Evolutionary conservation across 129 eudicot species (phyloP), one percentile per base, ranked within the genome.

Genomic region (Escallonia rubra): DNA sequence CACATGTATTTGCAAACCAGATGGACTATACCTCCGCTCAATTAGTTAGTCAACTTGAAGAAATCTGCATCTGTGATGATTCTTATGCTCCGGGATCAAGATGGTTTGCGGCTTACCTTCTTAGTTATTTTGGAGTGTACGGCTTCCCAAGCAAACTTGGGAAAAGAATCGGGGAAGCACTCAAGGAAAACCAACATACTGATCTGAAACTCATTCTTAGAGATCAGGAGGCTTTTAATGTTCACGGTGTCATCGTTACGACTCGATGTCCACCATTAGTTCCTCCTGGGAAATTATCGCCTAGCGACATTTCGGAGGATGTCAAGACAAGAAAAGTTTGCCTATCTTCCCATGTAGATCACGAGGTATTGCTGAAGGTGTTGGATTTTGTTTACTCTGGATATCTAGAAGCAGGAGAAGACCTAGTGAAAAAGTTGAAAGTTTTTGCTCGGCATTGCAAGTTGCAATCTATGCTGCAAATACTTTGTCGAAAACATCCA

Each of bases 371-470:
- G 62, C 52, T 71, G 71, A 92, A 92, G 72, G 48, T 92, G 73
- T 50, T 92, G 76, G 87, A 92, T 58, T 91, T 76, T 72, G 78
- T 88, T 44, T 91, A 88, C 72, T 83, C 80, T 4, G 98, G 98
- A 55, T 78, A 79, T 63, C n/a, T 88, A 16, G 83, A 65, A 65
- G 96, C 80, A 15, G 78, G 64, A 49, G 89, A 78, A 71, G 91
- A 83, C 34, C 66, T 75, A 71, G 74, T 79, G 62, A 86, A 82
- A 65, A 88, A 86, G 74, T 68, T 91, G 63, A 91, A 62, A 80
- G 63, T 88, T 50, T 64, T 91, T 41, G 89, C 94, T 43, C 88
- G 72, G 83, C 93, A 80, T 65, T 91, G 96, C 74, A 74, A 86
- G 60, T 76, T 88, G 77, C 87, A 81, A 57, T 74, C 76, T 61